Evolutionary conservation across 2,329 filamentous ascomycete species (phyloP).

Genomic region (Diaporthe ampelina): DNA sequence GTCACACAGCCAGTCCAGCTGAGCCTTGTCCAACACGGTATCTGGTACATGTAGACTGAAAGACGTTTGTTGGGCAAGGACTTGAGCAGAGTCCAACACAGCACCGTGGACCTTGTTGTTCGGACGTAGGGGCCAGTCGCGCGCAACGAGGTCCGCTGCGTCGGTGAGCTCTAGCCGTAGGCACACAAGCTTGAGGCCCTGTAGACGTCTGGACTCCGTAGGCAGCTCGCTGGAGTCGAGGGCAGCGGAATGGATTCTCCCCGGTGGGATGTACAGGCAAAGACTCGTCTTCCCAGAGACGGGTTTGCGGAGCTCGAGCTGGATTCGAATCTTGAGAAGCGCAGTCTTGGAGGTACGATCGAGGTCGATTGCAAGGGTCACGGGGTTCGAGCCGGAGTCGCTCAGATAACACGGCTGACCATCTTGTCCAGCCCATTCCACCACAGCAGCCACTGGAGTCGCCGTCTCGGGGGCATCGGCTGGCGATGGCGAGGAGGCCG

Average conservation of each 20-base stretch:
- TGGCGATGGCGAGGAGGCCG: not conserved
- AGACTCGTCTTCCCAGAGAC: conserved; percentile 20
- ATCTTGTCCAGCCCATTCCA: conserved; percentile 20
- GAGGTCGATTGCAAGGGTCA: not conserved
- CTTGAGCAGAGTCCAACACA: conserved; percentile 31
- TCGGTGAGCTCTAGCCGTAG: not conserved
- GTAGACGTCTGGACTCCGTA: not conserved
- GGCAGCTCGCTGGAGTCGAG: not conserved
- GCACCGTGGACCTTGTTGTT: conserved; percentile 36
- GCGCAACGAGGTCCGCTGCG: conserved; percentile 17
- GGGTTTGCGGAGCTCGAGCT: conserved; percentile 21
- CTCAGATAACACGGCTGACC: conserved; percentile 7
- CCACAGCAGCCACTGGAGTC: conserved; percentile 10
- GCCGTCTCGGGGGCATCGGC: not conserved
- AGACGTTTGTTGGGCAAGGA: conserved; percentile 21
- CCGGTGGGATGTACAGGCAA: conserved; percentile 13
- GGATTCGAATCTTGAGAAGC: conserved; percentile 15
- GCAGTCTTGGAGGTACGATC: conserved; percentile 12
- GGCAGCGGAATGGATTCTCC: conserved; percentile 23
- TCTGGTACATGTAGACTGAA: conserved; percentile 21
- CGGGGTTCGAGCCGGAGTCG: conserved; percentile 20
- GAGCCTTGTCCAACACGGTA: not conserved
- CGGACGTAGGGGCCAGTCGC: conserved; percentile 22
- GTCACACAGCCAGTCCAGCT: conserved; percentile 28
- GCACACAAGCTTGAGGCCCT: conserved; percentile 1